Conservation (phyloP, 2,329 filamentous ascomycete species). For the Venturia asperata region DNA sequence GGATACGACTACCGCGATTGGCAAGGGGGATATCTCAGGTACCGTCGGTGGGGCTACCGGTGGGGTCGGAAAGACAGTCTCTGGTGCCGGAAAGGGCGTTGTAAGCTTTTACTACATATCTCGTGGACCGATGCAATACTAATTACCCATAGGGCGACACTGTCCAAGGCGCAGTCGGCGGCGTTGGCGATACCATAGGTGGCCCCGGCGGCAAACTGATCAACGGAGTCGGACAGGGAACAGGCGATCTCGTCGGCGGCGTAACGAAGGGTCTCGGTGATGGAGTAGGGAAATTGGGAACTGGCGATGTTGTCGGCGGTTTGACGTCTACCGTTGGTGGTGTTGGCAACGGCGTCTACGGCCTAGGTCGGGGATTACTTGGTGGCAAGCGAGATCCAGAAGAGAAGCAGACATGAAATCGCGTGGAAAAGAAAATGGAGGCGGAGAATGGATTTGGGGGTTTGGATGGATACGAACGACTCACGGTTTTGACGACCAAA, state of each 20-base stretch:
- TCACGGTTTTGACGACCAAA: no score
- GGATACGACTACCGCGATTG: constrained; percentile 39
- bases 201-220: constrained; percentile 37
- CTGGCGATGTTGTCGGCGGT: constrained; percentile 39
- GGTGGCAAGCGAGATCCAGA: constrained; percentile 26
- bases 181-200: constrained; percentile 26
- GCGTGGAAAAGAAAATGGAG: neutral
- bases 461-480: neutral
- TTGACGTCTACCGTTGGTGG: constrained; percentile 38
- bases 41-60: constrained; percentile 32
- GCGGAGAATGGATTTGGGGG: neutral
- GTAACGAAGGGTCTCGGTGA: constrained; percentile 38
- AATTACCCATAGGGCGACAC: constrained; percentile 18
- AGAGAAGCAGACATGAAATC: constrained; percentile 17
- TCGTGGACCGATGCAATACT: neutral
- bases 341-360: constrained; percentile 33
- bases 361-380: constrained; percentile 30
- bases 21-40: constrained; percentile 36
- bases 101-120: constrained; percentile 21
- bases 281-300: constrained; percentile 40
- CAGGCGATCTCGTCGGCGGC: constrained; percentile 36
- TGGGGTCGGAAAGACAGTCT: constrained; percentile 29
- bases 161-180: constrained; percentile 16
- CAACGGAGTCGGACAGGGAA: constrained; percentile 37
- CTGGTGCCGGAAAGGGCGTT: constrained; percentile 34